Evolutionary conservation across 2,329 filamentous ascomycete genomes (phyloP).

Genomic region (Venturiaceae sp.): DNA sequence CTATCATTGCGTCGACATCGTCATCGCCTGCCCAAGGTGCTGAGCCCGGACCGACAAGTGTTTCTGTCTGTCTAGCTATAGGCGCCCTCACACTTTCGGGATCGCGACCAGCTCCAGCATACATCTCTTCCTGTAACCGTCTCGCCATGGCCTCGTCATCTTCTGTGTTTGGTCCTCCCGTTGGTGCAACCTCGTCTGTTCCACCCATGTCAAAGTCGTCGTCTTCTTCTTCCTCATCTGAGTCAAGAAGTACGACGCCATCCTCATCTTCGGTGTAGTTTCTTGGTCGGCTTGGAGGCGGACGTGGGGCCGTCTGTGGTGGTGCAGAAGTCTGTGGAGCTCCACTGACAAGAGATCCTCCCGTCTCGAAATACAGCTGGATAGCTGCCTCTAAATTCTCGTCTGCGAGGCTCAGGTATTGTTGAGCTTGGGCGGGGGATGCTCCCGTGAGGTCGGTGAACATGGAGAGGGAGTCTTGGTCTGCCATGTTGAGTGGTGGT

Average conservation of each 20-base stretch:
- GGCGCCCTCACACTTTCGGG: conserved; percentile 71
- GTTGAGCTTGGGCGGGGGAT: conserved; percentile 61
- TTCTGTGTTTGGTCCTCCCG: conserved; percentile 34
- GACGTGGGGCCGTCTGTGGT: conserved; percentile 18
- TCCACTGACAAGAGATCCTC: conserved; percentile 27
- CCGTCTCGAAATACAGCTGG: conserved; percentile 82
- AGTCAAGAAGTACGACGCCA: conserved; percentile 66
- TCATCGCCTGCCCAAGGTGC: conserved; percentile 35
- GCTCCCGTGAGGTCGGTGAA: conserved; percentile 78
- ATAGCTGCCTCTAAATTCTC: conserved; percentile 78
- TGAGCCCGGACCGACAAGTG: conserved; percentile 66
- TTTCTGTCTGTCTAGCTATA: conserved; percentile 85
- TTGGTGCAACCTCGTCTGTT: conserved; percentile 10
- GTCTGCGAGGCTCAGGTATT: conserved; percentile 78
- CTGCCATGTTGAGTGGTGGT: conserved; percentile 26
- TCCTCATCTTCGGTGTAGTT: conserved; percentile 40
- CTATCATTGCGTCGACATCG: conserved; percentile 49
- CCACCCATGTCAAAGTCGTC: conserved; percentile 25
- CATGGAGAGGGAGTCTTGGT: conserved; percentile 57
- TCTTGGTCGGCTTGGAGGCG: conserved; percentile 19
- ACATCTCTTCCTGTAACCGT: conserved; percentile 85
- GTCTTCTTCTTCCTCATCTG: conserved; percentile 57
- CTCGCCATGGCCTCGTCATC: conserved; percentile 92
- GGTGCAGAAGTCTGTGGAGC: conserved; percentile 14
- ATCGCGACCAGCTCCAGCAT: conserved; percentile 37